Evolutionary conservation across 176 grass and related monocot species (phyloP), one percentile per base, ranked within the genome.

Genomic region (Oryza meridionalis): DNA sequence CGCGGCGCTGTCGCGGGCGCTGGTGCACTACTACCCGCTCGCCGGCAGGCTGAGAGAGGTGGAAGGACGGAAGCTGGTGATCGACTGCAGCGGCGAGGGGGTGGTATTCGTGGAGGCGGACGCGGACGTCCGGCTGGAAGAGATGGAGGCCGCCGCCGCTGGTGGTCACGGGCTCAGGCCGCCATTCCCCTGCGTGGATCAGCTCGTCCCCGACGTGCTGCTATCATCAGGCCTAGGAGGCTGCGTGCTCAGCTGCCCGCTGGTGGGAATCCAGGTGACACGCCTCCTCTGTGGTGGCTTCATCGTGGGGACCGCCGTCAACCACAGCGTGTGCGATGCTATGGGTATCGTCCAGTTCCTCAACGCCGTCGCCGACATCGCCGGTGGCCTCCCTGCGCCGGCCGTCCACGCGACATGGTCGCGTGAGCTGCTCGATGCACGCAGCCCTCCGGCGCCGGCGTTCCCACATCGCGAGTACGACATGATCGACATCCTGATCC

Each of bases 241-340:
- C 9, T 45, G n/a, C 13, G 67, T 79, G 40, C 61, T 80, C 11
- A 31, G 83, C 50, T 59, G 67, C 37, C 88, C 88, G 0, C 40
- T 90, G 84, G 22, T 90, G 33, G 38, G 58, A 27, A 79, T 90
- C 21, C 88, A 90, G 90, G 90, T 92, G 31, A 92, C 90, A 2
- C 61, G 84, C 69, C 67, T 92, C 27, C 59, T 19, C 1, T 89
- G 91, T 49, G 87, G 91, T 5, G 91, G 87, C 19, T 92, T 92
- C 79, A 31, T 79, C 70, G 65, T 87, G 2, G 87, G n/a, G 64
- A 7, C 26, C 11, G 58, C 69, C 3, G n/a, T 65, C 17, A 73
- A 63, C 87, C 91, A 93, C 80, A 73, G 25, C 76, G 84, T 87
- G 1, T 85, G 75, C 25, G 87, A 92, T 25, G 84, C 27, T 16